Evolutionary conservation across 1,139 yeast species (phyloP), one percentile per base, ranked within the genome.

Genomic region (Suhomyces bokatorum): DNA sequence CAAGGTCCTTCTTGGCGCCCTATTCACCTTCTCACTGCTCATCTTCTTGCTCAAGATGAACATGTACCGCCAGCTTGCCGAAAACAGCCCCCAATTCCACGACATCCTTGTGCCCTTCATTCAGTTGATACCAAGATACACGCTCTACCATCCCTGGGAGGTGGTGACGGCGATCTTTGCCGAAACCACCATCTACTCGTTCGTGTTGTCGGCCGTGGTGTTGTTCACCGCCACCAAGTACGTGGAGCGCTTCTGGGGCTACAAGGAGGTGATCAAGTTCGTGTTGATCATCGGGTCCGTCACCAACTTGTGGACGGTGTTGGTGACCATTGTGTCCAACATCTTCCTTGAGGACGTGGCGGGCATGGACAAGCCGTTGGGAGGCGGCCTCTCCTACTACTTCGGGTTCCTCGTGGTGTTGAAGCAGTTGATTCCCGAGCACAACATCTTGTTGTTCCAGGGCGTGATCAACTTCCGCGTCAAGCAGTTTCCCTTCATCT

Each of bases 391-490:
- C 35, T 82, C 89, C 1, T 69, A 88, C 47, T 74, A 86, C 50
- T 72, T 87, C 58, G 93, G 89, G 3, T 85, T 87, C 54, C 68
- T 90, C 47, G 96, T 91, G 30, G 95, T 90, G 8, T 80, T 89
- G 61, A 90, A 89, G 64, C 97, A 91, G 64, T 71, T 88, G 54
- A 81, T 87, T 28, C 97, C 97, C 6, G 97, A 91, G 60, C 95
- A 89, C 59, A 83, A 88, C 44, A 77, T 89, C 44, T 79, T 80
- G 24, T 66, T 90, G 34, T 81, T 86, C 59, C 75, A 80, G 45
- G 84, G 89, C 0, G 60, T 76, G 20, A 63, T 86, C 46, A 81
- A 84, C 54, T 75, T 85, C 50, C 77, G 96, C 53, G 81, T 83
- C 44, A 84, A 88, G 64, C 86, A 87, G 50, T 62, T 88, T 35